Evolutionary conservation across 2,329 filamentous ascomycete species (phyloP), one percentile per base, ranked within the genome.

Genomic region (Hypoxylon sp.): DNA sequence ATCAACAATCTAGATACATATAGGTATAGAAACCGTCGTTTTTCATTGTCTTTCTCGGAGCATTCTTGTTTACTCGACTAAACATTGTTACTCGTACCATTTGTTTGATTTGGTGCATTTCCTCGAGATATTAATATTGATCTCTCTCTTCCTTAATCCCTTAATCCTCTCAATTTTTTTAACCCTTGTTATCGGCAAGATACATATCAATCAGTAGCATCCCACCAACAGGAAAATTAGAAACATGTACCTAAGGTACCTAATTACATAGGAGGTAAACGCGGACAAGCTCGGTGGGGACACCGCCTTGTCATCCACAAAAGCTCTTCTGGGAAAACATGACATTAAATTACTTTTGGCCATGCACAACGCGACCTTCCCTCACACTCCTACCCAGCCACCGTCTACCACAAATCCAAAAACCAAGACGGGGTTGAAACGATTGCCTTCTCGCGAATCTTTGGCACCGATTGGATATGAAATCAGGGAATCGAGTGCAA

Each of bases 361-460:
- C 55, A 67, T 62, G 62, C 62, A 62, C 65, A 67, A 67, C 62
- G 56, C 65, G 62, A 59, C 55, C 58, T 43, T 62, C 44, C 48
- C 60, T 37, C 48, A 26, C 22, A 51, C 56, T 19, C 44, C 54
- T 43, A 30, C 51, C 32, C 51, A 53, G 55, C 34, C 44, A 52
- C 34, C 46, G 39, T 32, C 15, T 11, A 30, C 24, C 24, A 50
- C 53, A 50, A 50, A 54, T 32, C 56, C 57, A 24, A 32, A 44
- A 24, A 50, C 43, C 17, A 65, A 59, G 55, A 54, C 53, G 11
- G 54, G 26, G 3, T 47, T 64, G 17, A 67, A 58, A 48, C 57
- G 59, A 48, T 28, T 54, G 20, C 47, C 61, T 37, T 68, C 66
- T 50, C 49, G 53, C 17, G 62, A 66, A 34, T 56, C 67, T 49